Evolutionary conservation across 192 early-diverging fungal genomes (phyloP).

Genomic region (Backusella westeae): DNA sequence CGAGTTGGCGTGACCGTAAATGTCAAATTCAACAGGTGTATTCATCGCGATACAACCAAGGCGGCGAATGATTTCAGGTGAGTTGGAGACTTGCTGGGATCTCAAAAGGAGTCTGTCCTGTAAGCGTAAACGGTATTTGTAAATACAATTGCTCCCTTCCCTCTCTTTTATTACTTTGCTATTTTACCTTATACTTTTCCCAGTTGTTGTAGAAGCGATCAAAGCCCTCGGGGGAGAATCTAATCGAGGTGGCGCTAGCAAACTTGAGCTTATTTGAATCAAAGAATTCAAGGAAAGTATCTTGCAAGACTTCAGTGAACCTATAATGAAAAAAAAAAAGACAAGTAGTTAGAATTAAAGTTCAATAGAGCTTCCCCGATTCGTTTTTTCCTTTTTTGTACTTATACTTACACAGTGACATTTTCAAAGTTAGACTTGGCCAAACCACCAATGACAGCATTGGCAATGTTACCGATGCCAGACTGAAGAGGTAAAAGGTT

Average conservation of each 20-base stretch:
- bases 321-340: slow-evolving; percentile 1
- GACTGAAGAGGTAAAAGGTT: slow-evolving; percentile 38
- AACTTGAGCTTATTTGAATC: slow-evolving; percentile 32
- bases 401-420: slow-evolving; percentile 39
- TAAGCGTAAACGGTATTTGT: neutral
- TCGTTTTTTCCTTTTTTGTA: neutral
- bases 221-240: slow-evolving; percentile 42
- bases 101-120: slow-evolving; percentile 34
- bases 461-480: slow-evolving; percentile 47
- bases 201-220: slow-evolving; percentile 40
- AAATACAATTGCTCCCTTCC: neutral
- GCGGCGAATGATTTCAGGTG: slow-evolving; percentile 43
- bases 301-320: slow-evolving; percentile 44
- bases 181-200: slow-evolving; percentile 35
- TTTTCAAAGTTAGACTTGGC: slow-evolving; percentile 36
- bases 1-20: slow-evolving; percentile 43
- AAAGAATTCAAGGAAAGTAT: slow-evolving; percentile 44
- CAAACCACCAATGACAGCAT: slow-evolving; percentile 43
- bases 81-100: slow-evolving; percentile 43
- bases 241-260: slow-evolving; percentile 36
- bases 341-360: neutral
- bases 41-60: slow-evolving; percentile 46
- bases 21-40: slow-evolving; percentile 46
- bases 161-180: neutral
- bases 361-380: neutral